Conservation (phyloP, 768 basidiomycete genomes). For the Leccinum subtestaceum region DNA sequence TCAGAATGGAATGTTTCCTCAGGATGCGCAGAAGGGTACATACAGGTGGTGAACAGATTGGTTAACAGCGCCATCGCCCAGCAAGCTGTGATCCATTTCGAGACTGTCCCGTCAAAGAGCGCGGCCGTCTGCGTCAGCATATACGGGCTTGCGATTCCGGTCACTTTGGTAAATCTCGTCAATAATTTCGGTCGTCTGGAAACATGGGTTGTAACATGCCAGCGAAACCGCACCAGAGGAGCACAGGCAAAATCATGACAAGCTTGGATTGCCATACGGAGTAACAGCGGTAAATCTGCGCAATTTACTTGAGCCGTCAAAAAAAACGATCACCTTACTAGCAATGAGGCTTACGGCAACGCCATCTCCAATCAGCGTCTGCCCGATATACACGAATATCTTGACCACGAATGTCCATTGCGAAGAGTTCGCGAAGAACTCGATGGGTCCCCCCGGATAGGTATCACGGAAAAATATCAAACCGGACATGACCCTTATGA, state of each 20-base stretch:
- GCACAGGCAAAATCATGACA: neutral
- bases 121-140: slow-evolving; percentile 1
- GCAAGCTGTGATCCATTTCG: neutral
- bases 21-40: neutral
- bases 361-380: neutral
- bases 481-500: neutral
- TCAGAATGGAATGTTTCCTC: neutral
- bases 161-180: slow-evolving; percentile 1
- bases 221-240: neutral
- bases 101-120: neutral
- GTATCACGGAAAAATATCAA: neutral
- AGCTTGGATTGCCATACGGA: neutral
- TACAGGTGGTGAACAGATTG: slow-evolving; percentile 1
- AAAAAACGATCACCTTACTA: neutral
- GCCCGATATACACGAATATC: neutral
- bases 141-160: slow-evolving; percentile 15
- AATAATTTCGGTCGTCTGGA: neutral
- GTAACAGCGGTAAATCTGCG: neutral
- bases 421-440: neutral
- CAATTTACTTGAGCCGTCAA: neutral
- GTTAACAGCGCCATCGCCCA: neutral
- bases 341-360: neutral
- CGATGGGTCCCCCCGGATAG: neutral
- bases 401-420: neutral
- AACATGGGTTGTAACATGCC: neutral